Evolutionary conservation across 495 filamentous ascomycete genomes (phyloP).

Genomic region (Entonaema liquescens): DNA sequence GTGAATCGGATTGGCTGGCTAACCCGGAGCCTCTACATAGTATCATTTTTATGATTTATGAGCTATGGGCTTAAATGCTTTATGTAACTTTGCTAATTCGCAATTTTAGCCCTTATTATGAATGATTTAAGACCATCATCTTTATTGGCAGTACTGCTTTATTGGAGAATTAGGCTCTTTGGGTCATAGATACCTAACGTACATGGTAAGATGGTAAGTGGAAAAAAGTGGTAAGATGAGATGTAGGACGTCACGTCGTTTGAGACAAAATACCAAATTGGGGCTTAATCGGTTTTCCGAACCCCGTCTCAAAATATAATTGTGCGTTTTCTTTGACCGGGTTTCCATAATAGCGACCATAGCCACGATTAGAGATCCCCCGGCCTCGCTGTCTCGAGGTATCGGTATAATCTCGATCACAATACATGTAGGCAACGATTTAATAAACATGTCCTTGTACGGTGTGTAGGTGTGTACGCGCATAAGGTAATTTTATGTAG

Average conservation of each 20-base stretch:
- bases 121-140: too few species aligned
- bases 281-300: not conserved
- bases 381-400: too few species aligned
- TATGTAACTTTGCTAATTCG: too few species aligned
- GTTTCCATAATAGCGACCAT: not conserved
- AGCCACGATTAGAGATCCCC: too few species aligned
- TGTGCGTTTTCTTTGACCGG: too few species aligned
- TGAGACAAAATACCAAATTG: not conserved
- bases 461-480: not conserved
- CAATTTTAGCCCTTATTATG: too few species aligned
- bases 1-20: not conserved
- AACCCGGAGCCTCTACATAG: not conserved
- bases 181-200: too few species aligned
- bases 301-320: too few species aligned
- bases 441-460: slow-evolving; percentile 2
- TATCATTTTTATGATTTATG: not conserved
- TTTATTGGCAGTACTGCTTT: too few species aligned
- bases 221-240: too few species aligned
- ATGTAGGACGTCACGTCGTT: not conserved
- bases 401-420: not conserved
- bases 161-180: too few species aligned
- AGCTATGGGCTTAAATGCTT: not conserved
- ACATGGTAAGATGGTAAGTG: too few species aligned
- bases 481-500: slow-evolving; percentile 19
- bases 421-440: not conserved